Evolutionary conservation across 2,329 filamentous ascomycete genomes (phyloP).

Genomic region (Cryphonectria carpinicola): DNA sequence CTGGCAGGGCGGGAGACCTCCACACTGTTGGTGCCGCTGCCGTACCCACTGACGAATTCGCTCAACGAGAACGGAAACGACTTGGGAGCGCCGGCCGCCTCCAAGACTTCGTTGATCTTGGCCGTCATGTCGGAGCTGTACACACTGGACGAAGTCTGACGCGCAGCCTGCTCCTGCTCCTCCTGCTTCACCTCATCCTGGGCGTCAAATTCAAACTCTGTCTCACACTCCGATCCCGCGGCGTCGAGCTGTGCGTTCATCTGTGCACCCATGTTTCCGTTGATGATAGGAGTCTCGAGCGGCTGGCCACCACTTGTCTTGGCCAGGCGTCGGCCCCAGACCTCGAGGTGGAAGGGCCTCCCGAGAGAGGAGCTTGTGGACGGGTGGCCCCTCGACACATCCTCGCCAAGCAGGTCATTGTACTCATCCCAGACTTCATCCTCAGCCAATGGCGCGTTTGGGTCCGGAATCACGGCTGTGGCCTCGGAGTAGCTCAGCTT

Average conservation of each 20-base stretch:
- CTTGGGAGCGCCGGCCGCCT: constrained; percentile 44
- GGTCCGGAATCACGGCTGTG: constrained; percentile 67
- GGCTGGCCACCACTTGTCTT: constrained; percentile 42
- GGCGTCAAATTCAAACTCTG: constrained; percentile 40
- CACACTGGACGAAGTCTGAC: constrained; percentile 51
- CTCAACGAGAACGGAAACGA: constrained; percentile 49
- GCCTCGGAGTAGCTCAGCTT: constrained; percentile 62
- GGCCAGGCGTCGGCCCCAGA: constrained; percentile 44
- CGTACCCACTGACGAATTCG: constrained; percentile 47
- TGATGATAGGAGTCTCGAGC: constrained; percentile 54
- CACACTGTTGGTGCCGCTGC: constrained; percentile 40
- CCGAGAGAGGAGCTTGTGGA: constrained; percentile 62
- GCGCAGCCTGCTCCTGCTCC: constrained; percentile 32
- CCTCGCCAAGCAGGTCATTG: constrained; percentile 80
- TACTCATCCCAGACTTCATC: constrained; percentile 97
- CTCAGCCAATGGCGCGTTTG: constrained; percentile 67
- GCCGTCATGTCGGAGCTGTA: constrained; percentile 60
- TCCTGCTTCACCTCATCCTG: constrained; percentile 34
- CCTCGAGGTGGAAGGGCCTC: constrained; percentile 60
- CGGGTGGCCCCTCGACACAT: constrained; percentile 47
- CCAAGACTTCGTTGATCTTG: constrained; percentile 54
- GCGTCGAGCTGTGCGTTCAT: constrained; percentile 13
- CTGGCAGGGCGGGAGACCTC: constrained; percentile 30
- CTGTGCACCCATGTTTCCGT: constrained; percentile 33
- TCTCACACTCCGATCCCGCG: constrained; percentile 31